Evolutionary conservation across 495 filamentous ascomycete species (phyloP).

Genomic region (Tetracladium setigerum): DNA sequence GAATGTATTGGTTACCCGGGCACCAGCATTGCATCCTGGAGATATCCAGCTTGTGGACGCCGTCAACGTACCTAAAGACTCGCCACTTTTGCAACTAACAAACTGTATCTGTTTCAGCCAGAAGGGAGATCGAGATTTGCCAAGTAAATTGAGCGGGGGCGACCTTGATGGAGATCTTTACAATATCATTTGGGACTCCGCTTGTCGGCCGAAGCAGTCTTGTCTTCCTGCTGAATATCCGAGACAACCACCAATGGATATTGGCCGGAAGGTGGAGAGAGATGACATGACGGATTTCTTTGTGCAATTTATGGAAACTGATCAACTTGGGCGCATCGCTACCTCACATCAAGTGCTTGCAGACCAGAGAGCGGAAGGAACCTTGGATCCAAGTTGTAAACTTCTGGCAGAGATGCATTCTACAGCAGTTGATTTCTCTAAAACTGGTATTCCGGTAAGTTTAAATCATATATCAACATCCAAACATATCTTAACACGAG

Average conservation of each 20-base stretch:
- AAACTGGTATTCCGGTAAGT: slow-evolving; percentile 64
- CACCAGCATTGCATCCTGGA: slow-evolving; percentile 71
- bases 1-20: slow-evolving; percentile 54
- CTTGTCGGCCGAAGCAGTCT: slow-evolving; percentile 30
- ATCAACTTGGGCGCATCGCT: slow-evolving; percentile 64
- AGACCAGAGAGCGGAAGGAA: slow-evolving; percentile 50
- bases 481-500: neutral
- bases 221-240: slow-evolving; percentile 62
- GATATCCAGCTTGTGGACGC: slow-evolving; percentile 62
- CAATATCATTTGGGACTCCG: slow-evolving; percentile 61
- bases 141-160: slow-evolving; percentile 68
- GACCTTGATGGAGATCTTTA: slow-evolving; percentile 80
- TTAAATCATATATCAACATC: neutral
- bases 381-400: slow-evolving; percentile 48
- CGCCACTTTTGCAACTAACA: slow-evolving; percentile 47
- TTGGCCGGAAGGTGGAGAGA: slow-evolving; percentile 44
- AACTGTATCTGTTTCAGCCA: slow-evolving; percentile 78
- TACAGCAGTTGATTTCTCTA: slow-evolving; percentile 75
- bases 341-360: slow-evolving; percentile 59
- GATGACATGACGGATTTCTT: slow-evolving; percentile 73
- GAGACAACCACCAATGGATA: slow-evolving; percentile 39
- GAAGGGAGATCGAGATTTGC: slow-evolving; percentile 61
- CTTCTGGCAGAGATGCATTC: slow-evolving; percentile 63
- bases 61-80: slow-evolving; percentile 43
- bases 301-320: slow-evolving; percentile 69